Evolutionary conservation across 192 early-diverging fungal genomes (phyloP), one percentile per base, ranked within the genome.

Genomic region (Blastocladiella britannica): DNA sequence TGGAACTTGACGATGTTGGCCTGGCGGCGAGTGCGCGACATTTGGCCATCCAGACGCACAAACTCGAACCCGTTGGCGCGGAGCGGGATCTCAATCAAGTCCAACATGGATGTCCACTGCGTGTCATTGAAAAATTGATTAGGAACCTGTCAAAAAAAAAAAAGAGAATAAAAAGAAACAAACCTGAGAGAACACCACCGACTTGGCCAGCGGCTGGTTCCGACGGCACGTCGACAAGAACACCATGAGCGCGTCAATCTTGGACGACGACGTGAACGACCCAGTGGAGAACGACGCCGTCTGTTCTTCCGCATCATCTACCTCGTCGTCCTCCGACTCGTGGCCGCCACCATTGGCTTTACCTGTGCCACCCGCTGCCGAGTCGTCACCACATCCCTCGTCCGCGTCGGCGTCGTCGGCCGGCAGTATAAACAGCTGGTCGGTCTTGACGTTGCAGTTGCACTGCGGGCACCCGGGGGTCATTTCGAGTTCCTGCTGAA

Each of bases 21-120:
- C 51, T 60, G 23, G 29, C 60, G 54, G 24, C 60, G 51, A 25
- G 51, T 31, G 15, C 60, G 65, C 25, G 51, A 56, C 60, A 75
- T 28, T 12, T 59, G 63, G 25, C 74, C 74, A 55, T 76, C 74
- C 54, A 76, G 58, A 29, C 72, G 15, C 4, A 66, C 63, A 57
- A 63, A 75, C 15, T 28, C 25, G 23, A 71, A 63, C 12, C 61
- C 63, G 20, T 57, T 53, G 23, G 58, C 56, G 25, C 25, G 25
- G 5, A 70, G 62, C 12, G 58, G 24, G 4, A 30, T 30, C 8
- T 64, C 66, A 52, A 74, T 59, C 9, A 72, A 22, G 53, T 72
- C 64, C 20, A 77, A 60, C 62, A 77, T 70, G 26, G 31, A 29
- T 5, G 60, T 62, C 60, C 60, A 54, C 53, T 25, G 56, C 5